These are phyloP conservation scores for Lycium barbarum DNA, from an alignment of 257 asterid genomes.

Conservation along the genomic window DNA sequence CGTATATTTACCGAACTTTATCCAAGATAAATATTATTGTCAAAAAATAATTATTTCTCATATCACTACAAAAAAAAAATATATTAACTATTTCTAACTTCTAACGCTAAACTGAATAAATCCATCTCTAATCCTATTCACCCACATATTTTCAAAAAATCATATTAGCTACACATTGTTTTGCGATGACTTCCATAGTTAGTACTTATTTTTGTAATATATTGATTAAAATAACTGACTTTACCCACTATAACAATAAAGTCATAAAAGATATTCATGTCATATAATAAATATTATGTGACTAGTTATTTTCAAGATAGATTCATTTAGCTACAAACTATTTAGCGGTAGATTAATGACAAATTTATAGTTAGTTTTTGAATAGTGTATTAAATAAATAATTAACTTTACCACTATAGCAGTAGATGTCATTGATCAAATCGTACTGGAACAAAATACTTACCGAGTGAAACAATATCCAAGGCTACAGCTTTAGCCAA, in stretches of 20 bases:
- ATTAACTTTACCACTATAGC: neutral
- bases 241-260: neutral
- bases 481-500: neutral
- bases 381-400: neutral
- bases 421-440: too few species aligned
- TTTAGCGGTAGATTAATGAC: neutral
- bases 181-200: neutral
- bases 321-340: neutral
- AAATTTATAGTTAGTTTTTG: neutral
- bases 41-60: neutral
- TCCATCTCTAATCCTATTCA: neutral
- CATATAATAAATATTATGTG: neutral
- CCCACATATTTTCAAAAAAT: neutral
- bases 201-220: neutral
- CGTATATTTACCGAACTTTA: neutral
- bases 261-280: neutral
- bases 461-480: conserved; percentile 11
- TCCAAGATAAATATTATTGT: neutral
- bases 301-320: neutral
- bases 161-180: neutral
- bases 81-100: neutral
- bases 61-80: neutral
- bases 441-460: neutral
- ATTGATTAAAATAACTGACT: neutral
- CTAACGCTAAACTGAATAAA: neutral